Evolutionary conservation across 2,329 filamentous ascomycete species (phyloP).

Genomic region (Monosporascus sp.): DNA sequence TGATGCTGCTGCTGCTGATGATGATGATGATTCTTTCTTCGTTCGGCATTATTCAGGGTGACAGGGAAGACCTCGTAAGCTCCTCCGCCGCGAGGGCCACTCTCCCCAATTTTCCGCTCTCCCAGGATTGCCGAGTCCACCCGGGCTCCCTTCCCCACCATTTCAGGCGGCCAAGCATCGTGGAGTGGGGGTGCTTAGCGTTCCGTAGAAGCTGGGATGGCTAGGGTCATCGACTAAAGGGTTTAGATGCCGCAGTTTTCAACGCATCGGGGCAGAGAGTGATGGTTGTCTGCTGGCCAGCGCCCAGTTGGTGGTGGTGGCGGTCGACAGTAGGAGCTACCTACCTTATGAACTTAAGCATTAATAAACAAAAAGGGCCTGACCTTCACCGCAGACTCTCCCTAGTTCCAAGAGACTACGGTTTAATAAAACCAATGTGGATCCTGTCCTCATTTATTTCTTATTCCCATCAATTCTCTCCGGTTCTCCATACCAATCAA

Average conservation of each 20-base stretch:
- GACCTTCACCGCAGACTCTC: not conserved
- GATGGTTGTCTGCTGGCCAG: not conserved
- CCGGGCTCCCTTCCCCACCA: not conserved
- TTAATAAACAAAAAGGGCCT: not conserved
- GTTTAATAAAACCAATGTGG: not conserved
- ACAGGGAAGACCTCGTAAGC: too few species aligned
- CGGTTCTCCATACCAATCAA: not conserved
- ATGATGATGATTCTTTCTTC: too few species aligned
- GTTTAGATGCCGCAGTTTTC: not conserved
- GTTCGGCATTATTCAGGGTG: too few species aligned
- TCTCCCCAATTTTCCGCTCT: too few species aligned
- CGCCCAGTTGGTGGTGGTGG: too few species aligned
- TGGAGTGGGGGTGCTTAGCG: not conserved
- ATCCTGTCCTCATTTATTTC: not conserved
- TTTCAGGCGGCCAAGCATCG: not conserved
- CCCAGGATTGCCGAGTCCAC: not conserved
- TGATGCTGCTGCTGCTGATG: too few species aligned
- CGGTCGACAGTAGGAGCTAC: too few species aligned
- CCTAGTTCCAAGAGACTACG: not conserved
- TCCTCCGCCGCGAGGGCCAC: too few species aligned
- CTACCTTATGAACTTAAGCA: too few species aligned
- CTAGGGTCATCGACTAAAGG: not conserved
- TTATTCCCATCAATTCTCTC: not conserved
- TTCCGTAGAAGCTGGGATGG: not conserved
- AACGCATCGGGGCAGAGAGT: not conserved